A percentile compares a stretch with the other conserved stretches of the same genome.
Evolutionary conservation across 176 grass and related monocot species (phyloP).

Genomic region (Triticum dicoccoides): DNA sequence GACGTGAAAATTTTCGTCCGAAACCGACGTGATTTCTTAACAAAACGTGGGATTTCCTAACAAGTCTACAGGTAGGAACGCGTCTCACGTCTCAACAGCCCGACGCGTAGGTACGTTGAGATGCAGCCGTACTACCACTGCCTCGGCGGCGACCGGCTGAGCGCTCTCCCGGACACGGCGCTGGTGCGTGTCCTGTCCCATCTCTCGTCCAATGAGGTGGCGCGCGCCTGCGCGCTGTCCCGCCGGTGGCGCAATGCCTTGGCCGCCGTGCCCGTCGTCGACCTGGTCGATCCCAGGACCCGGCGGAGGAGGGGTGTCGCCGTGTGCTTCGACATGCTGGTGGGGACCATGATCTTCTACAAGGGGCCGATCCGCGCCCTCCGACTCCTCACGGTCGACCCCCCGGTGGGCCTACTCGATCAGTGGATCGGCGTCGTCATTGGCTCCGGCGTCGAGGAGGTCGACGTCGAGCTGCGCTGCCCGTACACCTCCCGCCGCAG

Average conservation of each 20-base stretch:
- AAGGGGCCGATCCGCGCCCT: background rate
- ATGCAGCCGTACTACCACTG: too few species aligned
- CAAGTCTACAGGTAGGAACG: too few species aligned
- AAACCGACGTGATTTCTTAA: too few species aligned
- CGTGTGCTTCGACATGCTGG: too few species aligned
- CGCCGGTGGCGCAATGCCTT: background rate
- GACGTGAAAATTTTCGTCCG: too few species aligned
- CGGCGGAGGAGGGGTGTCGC: too few species aligned
- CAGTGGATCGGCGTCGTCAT: background rate
- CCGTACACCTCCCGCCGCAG: background rate
- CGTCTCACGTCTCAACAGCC: too few species aligned
- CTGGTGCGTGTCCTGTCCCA: background rate
- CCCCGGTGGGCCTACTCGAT: background rate
- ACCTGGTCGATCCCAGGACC: background rate
- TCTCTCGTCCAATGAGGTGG: background rate
- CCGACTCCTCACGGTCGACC: background rate
- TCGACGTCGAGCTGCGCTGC: background rate
- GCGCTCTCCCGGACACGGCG: background rate
- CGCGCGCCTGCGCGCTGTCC: background rate
- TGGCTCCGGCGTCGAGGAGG: background rate
- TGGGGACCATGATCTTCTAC: too few species aligned
- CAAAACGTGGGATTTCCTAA: too few species aligned
- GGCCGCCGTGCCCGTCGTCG: background rate
- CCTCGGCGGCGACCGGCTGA: background rate
- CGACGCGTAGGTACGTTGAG: too few species aligned